Conservation (phyloP, 2,329 filamentous ascomycete genomes). For the Aureobasidium sp. region DNA sequence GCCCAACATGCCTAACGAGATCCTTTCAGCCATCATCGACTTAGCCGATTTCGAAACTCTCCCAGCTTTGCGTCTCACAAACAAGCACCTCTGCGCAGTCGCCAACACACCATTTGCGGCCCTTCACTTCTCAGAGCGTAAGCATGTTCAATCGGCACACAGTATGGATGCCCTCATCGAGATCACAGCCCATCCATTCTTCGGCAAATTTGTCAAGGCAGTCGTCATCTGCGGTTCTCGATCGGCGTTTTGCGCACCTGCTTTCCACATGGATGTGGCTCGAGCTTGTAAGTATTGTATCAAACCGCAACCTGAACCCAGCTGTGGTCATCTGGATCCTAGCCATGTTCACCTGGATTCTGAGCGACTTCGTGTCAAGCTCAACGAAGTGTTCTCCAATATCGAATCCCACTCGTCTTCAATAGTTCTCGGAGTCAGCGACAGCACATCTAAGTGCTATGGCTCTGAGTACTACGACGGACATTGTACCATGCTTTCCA, state of each 20-base stretch:
- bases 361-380: background rate
- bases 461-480: background rate
- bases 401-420: background rate
- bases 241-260: background rate
- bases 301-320: too few species aligned
- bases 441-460: background rate
- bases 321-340: background rate
- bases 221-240: background rate
- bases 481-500: background rate
- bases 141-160: background rate
- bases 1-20: background rate
- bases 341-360: background rate
- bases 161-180: constrained; percentile 11
- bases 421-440: background rate
- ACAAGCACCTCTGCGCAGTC: background rate
- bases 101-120: background rate
- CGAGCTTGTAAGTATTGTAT: background rate
- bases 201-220: constrained; percentile 1
- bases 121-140: background rate
- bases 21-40: background rate
- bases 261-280: background rate
- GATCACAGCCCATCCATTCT: constrained; percentile 13
- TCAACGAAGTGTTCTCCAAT: background rate
- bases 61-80: background rate
- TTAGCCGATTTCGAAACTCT: background rate